Conservation (phyloP, 768 basidiomycete species). For the Mycena rosella region DNA sequence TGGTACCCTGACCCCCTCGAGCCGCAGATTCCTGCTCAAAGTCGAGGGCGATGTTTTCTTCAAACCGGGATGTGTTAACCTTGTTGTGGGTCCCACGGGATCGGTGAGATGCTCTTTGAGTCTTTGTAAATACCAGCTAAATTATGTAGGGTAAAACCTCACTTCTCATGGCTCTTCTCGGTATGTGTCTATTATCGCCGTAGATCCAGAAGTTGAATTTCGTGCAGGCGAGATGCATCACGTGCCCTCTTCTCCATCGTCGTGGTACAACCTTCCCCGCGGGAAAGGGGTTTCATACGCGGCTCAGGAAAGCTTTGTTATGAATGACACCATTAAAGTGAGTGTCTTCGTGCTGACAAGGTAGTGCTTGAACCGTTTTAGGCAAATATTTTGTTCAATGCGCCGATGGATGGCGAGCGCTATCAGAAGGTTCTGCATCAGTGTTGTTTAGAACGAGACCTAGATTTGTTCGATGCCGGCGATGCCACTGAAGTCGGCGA, state of each 20-base stretch:
- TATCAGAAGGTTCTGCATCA: conserved; percentile 84
- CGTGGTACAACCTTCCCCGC: not conserved
- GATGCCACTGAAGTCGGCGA: conserved; percentile 75
- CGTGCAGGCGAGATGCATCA: not conserved
- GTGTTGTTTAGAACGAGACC: conserved; percentile 80
- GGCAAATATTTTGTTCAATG: conserved; percentile 23
- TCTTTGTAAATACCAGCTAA: not conserved
- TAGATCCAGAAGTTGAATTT: too few relatives aligned
- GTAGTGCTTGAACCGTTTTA: conserved; percentile 35
- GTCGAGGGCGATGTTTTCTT: conserved; percentile 58
- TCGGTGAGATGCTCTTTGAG: conserved; percentile 16
- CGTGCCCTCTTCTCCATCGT: not conserved
- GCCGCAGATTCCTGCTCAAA: conserved; percentile 53
- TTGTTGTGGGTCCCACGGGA: conserved; percentile 56
- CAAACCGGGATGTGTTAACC: conserved; percentile 54
- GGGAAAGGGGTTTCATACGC: not conserved
- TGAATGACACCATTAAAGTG: not conserved
- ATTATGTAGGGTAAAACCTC: conserved; percentile 53
- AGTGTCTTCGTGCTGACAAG: too few relatives aligned
- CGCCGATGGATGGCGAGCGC: conserved; percentile 66
- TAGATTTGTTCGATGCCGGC: conserved; percentile 76
- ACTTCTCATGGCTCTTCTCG: conserved; percentile 71
- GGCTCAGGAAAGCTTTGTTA: not conserved
- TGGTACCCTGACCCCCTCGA: conserved; percentile 35
- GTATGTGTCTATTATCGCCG: conserved; percentile 29